These are phyloP conservation scores for Erucastrum elatum DNA, from an alignment of 345 rosid species.

Conservation along the genomic window DNA sequence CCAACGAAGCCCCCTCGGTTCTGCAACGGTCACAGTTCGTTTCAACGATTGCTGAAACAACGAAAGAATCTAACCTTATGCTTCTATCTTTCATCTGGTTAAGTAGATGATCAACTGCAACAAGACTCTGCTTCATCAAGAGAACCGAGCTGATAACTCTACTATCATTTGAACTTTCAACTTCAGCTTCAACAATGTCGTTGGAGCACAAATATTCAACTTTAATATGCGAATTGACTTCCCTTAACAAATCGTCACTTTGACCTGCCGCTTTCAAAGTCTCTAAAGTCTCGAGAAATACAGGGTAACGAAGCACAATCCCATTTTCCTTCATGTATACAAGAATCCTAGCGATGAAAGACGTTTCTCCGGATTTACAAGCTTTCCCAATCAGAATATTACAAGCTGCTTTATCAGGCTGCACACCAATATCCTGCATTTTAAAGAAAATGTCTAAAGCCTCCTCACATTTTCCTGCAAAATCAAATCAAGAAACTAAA, in stretches of 20 bases:
- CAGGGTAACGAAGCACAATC: conserved; percentile 64
- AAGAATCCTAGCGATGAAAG: conserved; percentile 53
- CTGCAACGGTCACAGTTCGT: conserved; percentile 46
- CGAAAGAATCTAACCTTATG: conserved; percentile 44
- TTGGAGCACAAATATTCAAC: conserved; percentile 31
- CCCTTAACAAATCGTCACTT: conserved; percentile 57
- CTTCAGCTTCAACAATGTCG: conserved; percentile 33
- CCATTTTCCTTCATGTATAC: conserved; percentile 57
- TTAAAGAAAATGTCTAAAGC: conserved; percentile 66
- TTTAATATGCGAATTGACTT: conserved; percentile 70
- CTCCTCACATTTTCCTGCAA: conserved; percentile 65
- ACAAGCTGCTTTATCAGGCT: conserved; percentile 90
- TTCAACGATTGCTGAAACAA: conserved; percentile 54
- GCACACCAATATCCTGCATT: conserved; percentile 80
- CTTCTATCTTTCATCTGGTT: conserved; percentile 44
- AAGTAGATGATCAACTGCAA: conserved; percentile 58
- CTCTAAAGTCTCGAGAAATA: conserved; percentile 58
- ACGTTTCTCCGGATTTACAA: conserved; percentile 55
- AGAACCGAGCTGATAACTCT: conserved; percentile 49
- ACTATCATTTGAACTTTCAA: conserved; percentile 39
- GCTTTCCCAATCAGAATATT: conserved; percentile 74
- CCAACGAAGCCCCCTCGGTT: conserved; percentile 58
- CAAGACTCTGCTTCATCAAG: conserved; percentile 65
- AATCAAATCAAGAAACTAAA: conserved; percentile 15
- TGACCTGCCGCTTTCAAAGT: conserved; percentile 50